Evolutionary conservation across 2,329 filamentous ascomycete genomes (phyloP).

Genomic region (Fusarium multiceps): DNA sequence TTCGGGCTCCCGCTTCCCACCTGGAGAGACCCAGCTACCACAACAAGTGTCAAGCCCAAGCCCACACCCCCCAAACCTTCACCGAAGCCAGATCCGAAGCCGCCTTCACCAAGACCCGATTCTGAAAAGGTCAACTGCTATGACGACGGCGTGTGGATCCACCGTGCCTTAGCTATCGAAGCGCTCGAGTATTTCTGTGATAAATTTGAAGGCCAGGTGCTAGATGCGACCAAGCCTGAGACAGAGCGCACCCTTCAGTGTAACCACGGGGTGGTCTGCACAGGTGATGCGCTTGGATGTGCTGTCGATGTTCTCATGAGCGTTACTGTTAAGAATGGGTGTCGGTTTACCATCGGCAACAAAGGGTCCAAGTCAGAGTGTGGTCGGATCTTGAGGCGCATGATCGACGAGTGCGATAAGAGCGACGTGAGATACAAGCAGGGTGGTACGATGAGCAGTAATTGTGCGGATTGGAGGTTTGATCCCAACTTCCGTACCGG

Average conservation of each 20-base stretch:
- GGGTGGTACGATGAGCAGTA: neutral
- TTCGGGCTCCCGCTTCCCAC: too few species aligned
- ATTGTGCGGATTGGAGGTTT: too few species aligned
- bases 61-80: too few species aligned
- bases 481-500: too few species aligned
- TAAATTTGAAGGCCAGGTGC: neutral
- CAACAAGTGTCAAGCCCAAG: too few species aligned
- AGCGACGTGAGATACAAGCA: too few species aligned
- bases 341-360: neutral
- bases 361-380: neutral
- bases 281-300: neutral
- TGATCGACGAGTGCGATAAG: neutral
- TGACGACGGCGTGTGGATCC: too few species aligned
- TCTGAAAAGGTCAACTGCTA: too few species aligned
- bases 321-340: neutral
- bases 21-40: too few species aligned
- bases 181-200: neutral
- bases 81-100: too few species aligned
- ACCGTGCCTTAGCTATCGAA: neutral
- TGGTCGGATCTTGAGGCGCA: neutral
- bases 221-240: neutral
- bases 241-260: neutral
- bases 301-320: neutral
- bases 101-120: too few species aligned
- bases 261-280: neutral